These are phyloP conservation scores for Aspergillus terreus DNA, from an alignment of 2,329 filamentous ascomycete species.

Conservation along the genomic window DNA sequence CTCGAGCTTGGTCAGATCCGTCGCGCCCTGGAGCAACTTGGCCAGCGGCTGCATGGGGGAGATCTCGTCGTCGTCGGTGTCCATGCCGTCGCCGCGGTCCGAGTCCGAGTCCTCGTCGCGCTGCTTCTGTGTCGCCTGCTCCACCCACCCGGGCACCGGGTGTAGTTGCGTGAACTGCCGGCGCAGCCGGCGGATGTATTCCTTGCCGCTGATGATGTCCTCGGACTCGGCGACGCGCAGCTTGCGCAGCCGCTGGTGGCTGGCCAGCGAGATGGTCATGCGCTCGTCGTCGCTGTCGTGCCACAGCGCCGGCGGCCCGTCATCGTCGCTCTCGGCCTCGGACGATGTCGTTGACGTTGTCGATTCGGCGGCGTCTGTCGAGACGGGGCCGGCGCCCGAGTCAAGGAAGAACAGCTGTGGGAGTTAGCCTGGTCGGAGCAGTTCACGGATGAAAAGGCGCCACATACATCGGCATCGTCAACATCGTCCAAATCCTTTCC, in stretches of 20 bases:
- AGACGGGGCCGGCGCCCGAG: conserved; percentile 50
- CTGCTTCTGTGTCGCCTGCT: conserved; percentile 32
- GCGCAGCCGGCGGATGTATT: conserved; percentile 77
- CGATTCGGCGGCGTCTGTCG: conserved; percentile 24
- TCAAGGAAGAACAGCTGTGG: conserved; percentile 75
- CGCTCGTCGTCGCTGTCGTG: conserved; percentile 95
- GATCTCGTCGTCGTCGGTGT: conserved; percentile 56
- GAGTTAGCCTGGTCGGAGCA: not conserved
- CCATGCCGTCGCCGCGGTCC: conserved; percentile 51
- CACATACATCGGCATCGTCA: conserved; percentile 67
- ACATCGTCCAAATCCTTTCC: conserved; percentile 58
- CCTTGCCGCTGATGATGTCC: conserved; percentile 78
- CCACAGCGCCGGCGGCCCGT: conserved; percentile 56
- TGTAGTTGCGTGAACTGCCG: conserved; percentile 67
- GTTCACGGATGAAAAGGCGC: not conserved
- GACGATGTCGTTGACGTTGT: conserved; percentile 39
- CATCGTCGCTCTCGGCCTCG: conserved; percentile 34
- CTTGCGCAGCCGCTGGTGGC: conserved; percentile 73
- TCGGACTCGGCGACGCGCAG: conserved; percentile 76
- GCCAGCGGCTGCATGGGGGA: conserved; percentile 74
- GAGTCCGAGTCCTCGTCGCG: conserved; percentile 41
- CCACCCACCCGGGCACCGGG: conserved; percentile 60
- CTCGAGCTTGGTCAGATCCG: conserved; percentile 56
- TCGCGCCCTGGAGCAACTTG: conserved; percentile 71
- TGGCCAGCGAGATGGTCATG: conserved; percentile 75